Percentiles rank a stretch among this genome's conserved stretches.
phyloP scores from a whole-genome alignment of 1,139 yeast genomes.

The Yamadazyma atlantica region DNA sequence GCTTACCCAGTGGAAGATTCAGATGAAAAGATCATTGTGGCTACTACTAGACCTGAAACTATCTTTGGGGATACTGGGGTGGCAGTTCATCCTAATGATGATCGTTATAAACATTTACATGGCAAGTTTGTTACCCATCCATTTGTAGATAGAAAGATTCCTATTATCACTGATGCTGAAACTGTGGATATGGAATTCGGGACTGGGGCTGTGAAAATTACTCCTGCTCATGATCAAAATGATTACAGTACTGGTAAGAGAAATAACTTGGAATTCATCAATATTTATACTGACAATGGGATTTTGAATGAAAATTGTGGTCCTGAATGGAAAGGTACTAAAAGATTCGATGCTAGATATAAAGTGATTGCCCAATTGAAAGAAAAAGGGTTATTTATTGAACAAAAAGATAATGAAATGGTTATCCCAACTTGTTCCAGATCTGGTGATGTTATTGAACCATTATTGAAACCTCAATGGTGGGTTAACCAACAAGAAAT shows the following conservation, averaged over 20 bases:
- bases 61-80: conserved; percentile 96
- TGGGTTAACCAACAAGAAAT: conserved; percentile 92
- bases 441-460: conserved; percentile 96
- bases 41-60: conserved; percentile 99
- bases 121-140: conserved; percentile 94
- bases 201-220: conserved; percentile 99
- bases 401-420: conserved; percentile 94
- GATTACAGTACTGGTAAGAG: conserved; percentile 97
- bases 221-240: conserved; percentile 97
- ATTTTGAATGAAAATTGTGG: conserved; percentile 90
- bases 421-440: conserved; percentile 89
- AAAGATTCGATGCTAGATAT: conserved; percentile 92
- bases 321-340: conserved; percentile 78
- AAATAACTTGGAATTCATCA: conserved; percentile 82
- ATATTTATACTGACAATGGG: conserved; percentile 92
- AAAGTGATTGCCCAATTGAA: conserved; percentile 80
- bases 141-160: conserved; percentile 78
- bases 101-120: conserved; percentile 89
- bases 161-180: conserved; percentile 85
- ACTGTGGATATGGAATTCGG: conserved; percentile 99
- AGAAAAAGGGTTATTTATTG: conserved; percentile 72
- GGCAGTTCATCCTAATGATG: conserved; percentile 95
- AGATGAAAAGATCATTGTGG: conserved; percentile 88
- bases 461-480: conserved; percentile 97
- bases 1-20: conserved; percentile 86